These are phyloP conservation scores for Centaurea solstitialis DNA, from an alignment of 129 eudicot genomes.

Conservation along the genomic window DNA sequence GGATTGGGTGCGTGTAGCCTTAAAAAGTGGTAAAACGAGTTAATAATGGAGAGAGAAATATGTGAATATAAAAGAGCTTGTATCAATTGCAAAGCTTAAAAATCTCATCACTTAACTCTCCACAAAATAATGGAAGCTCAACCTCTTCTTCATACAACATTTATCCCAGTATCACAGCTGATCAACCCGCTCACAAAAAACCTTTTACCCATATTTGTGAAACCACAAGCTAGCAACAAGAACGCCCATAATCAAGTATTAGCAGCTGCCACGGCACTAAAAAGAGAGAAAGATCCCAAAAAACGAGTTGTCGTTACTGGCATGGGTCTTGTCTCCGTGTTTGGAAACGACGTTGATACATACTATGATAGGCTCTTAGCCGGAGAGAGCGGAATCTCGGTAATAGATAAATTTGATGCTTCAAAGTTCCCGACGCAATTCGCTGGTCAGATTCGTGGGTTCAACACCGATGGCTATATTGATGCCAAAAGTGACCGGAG, in stretches of 20 bases:
- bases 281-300: constrained; percentile 64
- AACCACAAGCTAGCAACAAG: constrained; percentile 9
- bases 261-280: constrained; percentile 35
- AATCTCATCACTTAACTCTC: no score
- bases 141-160: constrained; percentile 32
- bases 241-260: neutral
- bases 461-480: constrained; percentile 57
- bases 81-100: no score
- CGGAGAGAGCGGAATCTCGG: constrained; percentile 59
- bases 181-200: constrained; percentile 17
- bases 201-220: neutral
- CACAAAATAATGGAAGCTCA: neutral
- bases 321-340: constrained; percentile 55
- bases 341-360: constrained; percentile 61
- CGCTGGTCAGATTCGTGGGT: constrained; percentile 75
- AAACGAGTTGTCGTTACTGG: constrained; percentile 57
- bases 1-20: no score
- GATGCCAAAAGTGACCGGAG: constrained; percentile 25
- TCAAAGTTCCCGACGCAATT: constrained; percentile 71
- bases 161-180: constrained; percentile 22
- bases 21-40: no score
- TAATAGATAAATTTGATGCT: constrained; percentile 64
- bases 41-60: no score
- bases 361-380: constrained; percentile 58
- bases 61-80: no score